phyloP scores from a whole-genome alignment of 1,139 yeast species.

The Debaryomyces sp. region DNA sequence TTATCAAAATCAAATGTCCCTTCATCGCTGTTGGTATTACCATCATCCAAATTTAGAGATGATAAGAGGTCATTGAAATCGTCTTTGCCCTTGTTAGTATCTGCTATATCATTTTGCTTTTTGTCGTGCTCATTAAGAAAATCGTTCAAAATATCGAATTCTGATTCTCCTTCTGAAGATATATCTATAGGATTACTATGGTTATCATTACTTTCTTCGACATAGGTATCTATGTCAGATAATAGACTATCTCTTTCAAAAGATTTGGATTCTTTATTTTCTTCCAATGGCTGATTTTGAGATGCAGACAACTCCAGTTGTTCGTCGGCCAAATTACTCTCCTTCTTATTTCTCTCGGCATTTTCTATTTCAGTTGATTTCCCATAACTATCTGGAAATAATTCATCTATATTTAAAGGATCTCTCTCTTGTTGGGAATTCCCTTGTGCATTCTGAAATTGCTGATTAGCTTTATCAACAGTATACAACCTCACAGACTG shows the following conservation, averaged over 20 bases:
- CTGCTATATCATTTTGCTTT: background rate
- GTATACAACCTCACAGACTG: background rate
- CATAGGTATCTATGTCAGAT: conserved; percentile 2
- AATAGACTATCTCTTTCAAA: conserved; percentile 1
- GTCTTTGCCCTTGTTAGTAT: background rate
- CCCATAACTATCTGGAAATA: background rate
- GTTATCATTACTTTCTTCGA: background rate
- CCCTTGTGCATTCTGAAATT: background rate
- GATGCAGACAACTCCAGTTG: background rate
- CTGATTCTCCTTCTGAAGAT: background rate
- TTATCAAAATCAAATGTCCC: background rate
- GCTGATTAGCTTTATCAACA: background rate
- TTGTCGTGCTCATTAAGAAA: conserved; percentile 4
- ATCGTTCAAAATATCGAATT: conserved; percentile 5
- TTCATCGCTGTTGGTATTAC: background rate
- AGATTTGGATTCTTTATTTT: background rate
- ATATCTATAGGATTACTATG: background rate
- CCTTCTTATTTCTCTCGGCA: background rate
- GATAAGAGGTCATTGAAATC: conserved; percentile 4
- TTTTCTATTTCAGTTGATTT: background rate
- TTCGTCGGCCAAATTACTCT: background rate
- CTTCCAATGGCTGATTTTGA: background rate
- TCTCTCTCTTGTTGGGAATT: background rate
- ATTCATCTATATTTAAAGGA: conserved; percentile 3
- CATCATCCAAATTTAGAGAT: conserved; percentile 2